Conservation (phyloP, 352 stramenopile genomes). For the Phytophthora ohioensis region DNA sequence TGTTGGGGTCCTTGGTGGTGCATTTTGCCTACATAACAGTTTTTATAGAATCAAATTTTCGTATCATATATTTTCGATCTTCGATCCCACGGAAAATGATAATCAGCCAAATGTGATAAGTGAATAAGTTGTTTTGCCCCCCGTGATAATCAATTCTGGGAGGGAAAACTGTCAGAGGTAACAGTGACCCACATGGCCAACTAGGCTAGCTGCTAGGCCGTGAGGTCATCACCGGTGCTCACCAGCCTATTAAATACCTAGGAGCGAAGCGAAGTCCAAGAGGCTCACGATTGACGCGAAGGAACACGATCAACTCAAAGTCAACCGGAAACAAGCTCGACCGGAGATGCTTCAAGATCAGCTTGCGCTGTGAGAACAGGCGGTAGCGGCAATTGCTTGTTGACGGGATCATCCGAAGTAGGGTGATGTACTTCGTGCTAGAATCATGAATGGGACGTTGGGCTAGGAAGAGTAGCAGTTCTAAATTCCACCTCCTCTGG, state of each 20-base stretch:
- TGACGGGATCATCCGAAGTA: constrained; percentile 4
- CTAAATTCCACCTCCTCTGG: constrained; percentile 1
- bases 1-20: no score
- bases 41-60: no score
- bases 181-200: no score
- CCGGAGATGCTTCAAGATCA: constrained; percentile 11
- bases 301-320: constrained; percentile 33
- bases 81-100: no score
- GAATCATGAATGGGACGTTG: background rate
- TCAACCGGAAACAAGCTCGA: constrained; percentile 14
- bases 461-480: background rate
- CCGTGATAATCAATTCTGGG: no score
- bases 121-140: no score
- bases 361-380: constrained; percentile 31
- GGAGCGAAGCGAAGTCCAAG: constrained; percentile 13
- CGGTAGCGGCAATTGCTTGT: constrained; percentile 24
- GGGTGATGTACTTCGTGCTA: background rate
- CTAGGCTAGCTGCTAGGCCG: no score
- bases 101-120: no score
- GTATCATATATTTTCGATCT: no score
- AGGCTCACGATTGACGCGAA: constrained; percentile 23
- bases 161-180: no score
- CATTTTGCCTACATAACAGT: no score
- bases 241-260: background rate
- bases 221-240: no score